phyloP scores from a whole-genome alignment of 176 grass and related monocot genomes.

The Saccharum officinarum region DNA sequence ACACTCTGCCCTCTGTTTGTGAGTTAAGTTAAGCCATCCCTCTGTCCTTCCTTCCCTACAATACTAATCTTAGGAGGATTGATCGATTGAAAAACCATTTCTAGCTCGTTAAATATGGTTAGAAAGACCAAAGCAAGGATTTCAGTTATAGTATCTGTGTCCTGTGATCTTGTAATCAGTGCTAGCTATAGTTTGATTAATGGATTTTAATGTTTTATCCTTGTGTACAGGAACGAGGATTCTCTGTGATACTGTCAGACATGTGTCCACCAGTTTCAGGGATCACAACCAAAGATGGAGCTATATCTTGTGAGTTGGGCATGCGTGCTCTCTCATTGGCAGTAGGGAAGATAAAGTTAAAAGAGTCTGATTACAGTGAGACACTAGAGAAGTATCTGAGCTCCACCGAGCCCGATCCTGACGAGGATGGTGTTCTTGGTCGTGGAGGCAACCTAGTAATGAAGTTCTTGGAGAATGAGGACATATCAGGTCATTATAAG shows the following conservation, averaged over 20 bases:
- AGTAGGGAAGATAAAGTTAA: conserved; percentile 58
- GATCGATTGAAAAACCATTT: neutral
- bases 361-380: conserved; percentile 29
- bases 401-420: conserved; percentile 48
- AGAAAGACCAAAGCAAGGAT: neutral
- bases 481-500: conserved; percentile 41
- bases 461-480: conserved; percentile 77
- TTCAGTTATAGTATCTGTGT: neutral
- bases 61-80: neutral
- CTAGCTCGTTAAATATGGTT: neutral
- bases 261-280: conserved; percentile 93
- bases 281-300: conserved; percentile 82
- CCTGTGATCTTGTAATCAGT: neutral
- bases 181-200: neutral
- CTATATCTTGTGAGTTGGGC: conserved; percentile 78
- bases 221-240: conserved; percentile 58
- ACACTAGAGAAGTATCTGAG: conserved; percentile 52
- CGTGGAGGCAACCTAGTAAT: conserved; percentile 72
- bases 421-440: conserved; percentile 67
- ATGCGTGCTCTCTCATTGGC: conserved; percentile 73
- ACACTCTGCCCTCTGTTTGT: neutral
- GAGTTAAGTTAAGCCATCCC: neutral
- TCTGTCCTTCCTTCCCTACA: neutral
- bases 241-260: conserved; percentile 87
- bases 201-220: neutral